phyloP scores from a whole-genome alignment of 2,329 filamentous ascomycete genomes.

The Ilyonectria mors-panacis region DNA sequence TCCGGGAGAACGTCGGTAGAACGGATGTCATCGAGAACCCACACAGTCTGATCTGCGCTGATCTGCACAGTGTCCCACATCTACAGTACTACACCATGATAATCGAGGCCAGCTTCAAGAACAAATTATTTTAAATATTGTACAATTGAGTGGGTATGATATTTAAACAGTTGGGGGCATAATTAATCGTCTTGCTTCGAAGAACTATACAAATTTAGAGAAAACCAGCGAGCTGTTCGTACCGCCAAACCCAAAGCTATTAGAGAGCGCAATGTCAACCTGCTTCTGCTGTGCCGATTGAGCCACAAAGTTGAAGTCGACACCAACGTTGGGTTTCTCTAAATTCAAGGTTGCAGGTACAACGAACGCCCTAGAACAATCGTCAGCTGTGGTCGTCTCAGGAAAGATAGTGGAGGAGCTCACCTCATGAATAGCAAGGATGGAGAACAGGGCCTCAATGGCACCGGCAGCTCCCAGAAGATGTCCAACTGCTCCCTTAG shows the following conservation, averaged over 20 bases:
- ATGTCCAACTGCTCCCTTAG: slow-evolving; percentile 94
- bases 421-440: slow-evolving; percentile 85
- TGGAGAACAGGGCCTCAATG: slow-evolving; percentile 88
- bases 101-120: neutral
- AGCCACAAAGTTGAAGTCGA: slow-evolving; percentile 89
- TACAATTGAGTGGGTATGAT: neutral
- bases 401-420: slow-evolving; percentile 48
- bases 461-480: slow-evolving; percentile 92
- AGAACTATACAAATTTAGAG: slow-evolving; percentile 51
- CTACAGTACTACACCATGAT: neutral
- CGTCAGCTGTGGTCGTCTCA: slow-evolving; percentile 26
- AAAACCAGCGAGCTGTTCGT: slow-evolving; percentile 95
- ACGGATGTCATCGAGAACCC: neutral
- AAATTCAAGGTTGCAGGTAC: slow-evolving; percentile 93
- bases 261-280: slow-evolving; percentile 85
- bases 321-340: slow-evolving; percentile 73
- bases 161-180: neutral
- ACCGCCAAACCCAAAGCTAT: slow-evolving; percentile 98
- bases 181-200: neutral
- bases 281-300: slow-evolving; percentile 77
- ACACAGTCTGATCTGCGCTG: slow-evolving; percentile 23
- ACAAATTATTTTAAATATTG: neutral
- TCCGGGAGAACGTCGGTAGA: slow-evolving; percentile 47
- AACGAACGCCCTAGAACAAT: slow-evolving; percentile 72
- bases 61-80: slow-evolving; percentile 28